Conservation (phyloP, 2,329 filamentous ascomycete species). For the Xylariaceae sp. region DNA sequence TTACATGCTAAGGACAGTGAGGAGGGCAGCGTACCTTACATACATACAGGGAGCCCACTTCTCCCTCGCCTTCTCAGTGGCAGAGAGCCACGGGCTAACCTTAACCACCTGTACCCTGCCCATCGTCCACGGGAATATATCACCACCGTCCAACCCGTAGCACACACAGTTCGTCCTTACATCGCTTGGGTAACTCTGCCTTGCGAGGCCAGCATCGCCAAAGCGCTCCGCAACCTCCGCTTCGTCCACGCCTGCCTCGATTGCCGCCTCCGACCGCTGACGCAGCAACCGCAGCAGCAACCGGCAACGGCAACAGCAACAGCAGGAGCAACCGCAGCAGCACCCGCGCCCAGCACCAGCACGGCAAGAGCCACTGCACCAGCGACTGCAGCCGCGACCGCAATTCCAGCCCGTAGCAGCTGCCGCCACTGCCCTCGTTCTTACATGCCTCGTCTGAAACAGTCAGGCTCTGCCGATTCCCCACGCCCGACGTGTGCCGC, state of each 20-base stretch:
- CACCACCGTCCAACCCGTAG: constrained; percentile 4
- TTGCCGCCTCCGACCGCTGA: not conserved
- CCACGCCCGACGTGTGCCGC: constrained; percentile 7
- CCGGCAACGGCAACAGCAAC: not conserved
- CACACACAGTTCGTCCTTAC: not conserved
- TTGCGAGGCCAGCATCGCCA: constrained; percentile 5
- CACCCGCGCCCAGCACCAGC: not conserved
- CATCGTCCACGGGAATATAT: constrained; percentile 11
- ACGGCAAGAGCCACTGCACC: not conserved
- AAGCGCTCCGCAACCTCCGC: not conserved
- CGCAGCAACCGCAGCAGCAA: not conserved
- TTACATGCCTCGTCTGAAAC: constrained; percentile 18
- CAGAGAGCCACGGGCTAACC: not conserved
- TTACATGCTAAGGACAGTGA: not conserved
- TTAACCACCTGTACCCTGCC: constrained; percentile 1
- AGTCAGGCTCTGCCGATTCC: constrained; percentile 10
- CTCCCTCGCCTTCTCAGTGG: not conserved
- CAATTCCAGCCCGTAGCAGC: not conserved
- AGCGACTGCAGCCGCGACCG: not conserved
- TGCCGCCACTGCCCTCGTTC: constrained; percentile 10
- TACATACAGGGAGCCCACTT: constrained; percentile 17
- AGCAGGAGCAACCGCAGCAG: not conserved
- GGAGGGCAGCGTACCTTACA: constrained; percentile 12
- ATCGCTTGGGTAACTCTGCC: not conserved
- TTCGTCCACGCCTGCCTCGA: not conserved